These are phyloP conservation scores for Aquilaria agallochum DNA, from an alignment of 441 rosid species.

Conservation along the genomic window DNA sequence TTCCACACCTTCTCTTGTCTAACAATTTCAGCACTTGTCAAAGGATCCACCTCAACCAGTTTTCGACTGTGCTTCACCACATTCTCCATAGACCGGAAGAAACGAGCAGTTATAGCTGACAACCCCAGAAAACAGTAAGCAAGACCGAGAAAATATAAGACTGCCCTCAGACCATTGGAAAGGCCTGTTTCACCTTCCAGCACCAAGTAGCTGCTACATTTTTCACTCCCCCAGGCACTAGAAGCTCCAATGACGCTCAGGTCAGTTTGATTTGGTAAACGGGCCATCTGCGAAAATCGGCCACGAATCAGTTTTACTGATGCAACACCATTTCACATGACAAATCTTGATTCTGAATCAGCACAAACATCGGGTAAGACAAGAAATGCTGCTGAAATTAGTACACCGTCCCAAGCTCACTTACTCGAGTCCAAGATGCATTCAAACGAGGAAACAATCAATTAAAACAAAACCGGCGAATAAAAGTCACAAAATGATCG, in stretches of 20 bases:
- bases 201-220: conserved; percentile 61
- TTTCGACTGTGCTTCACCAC: conserved; percentile 80
- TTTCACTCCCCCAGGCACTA: conserved; percentile 25
- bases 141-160: conserved; percentile 56
- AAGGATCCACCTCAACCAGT: conserved; percentile 62
- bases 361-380: too few relatives aligned
- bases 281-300: conserved; percentile 18
- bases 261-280: conserved; percentile 19
- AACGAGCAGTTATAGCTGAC: conserved; percentile 80
- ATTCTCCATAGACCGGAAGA: conserved; percentile 90
- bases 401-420: too few relatives aligned
- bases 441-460: too few relatives aligned
- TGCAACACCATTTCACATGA: too few relatives aligned
- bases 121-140: conserved; percentile 88
- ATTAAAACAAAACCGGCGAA: too few relatives aligned
- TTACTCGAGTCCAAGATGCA: too few relatives aligned
- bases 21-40: conserved; percentile 39
- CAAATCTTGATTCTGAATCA: too few relatives aligned
- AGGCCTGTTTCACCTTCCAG: conserved; percentile 50
- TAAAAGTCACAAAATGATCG: too few relatives aligned
- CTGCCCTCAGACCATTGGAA: conserved; percentile 37
- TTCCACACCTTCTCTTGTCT: conserved; percentile 84
- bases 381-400: too few relatives aligned
- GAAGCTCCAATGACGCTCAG: conserved; percentile 20
- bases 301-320: too few relatives aligned